Evolutionary conservation across 2,329 filamentous ascomycete species (phyloP).

Genomic region (Sphaerulina musiva): DNA sequence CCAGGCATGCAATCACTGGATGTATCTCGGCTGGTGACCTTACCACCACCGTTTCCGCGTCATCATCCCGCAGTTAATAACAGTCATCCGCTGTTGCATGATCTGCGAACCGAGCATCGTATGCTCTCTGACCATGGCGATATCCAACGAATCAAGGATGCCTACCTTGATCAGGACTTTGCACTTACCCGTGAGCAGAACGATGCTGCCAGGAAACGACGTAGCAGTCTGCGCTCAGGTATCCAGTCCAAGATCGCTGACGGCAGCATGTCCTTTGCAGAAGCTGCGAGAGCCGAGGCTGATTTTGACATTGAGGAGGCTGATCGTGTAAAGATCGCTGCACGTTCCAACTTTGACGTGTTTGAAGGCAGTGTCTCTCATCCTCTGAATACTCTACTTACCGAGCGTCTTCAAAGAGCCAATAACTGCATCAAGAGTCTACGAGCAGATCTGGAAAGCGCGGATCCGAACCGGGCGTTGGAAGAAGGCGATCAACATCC

Average conservation of each 20-base stretch:
- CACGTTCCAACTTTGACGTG: slow-evolving; percentile 73
- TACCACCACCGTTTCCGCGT: slow-evolving; percentile 88
- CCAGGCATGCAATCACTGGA: slow-evolving; percentile 51
- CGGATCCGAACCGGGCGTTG: slow-evolving; percentile 74
- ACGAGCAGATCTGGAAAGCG: slow-evolving; percentile 62
- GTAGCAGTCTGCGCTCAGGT: slow-evolving; percentile 35
- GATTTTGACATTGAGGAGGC: slow-evolving; percentile 67
- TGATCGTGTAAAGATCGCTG: slow-evolving; percentile 61
- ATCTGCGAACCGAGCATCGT: slow-evolving; percentile 66
- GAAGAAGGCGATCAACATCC: slow-evolving; percentile 94
- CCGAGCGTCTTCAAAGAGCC: slow-evolving; percentile 64
- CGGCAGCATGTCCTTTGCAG: slow-evolving; percentile 73
- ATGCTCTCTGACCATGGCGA: slow-evolving; percentile 65
- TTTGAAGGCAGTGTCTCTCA: slow-evolving; percentile 80
- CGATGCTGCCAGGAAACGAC: slow-evolving; percentile 28
- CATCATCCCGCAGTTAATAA: slow-evolving; percentile 96
- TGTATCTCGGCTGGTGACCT: slow-evolving; percentile 82
- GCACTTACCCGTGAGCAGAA: slow-evolving; percentile 43
- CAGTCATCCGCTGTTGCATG: slow-evolving; percentile 79
- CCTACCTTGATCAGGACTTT: slow-evolving; percentile 29
- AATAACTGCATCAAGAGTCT: slow-evolving; percentile 73
- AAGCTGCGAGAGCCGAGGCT: slow-evolving; percentile 69
- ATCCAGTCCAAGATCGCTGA: slow-evolving; percentile 72
- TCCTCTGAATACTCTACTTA: slow-evolving; percentile 74
- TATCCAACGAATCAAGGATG: slow-evolving; percentile 51